Evolutionary conservation across 495 filamentous ascomycete species (phyloP).

Genomic region (Amniculicola lignicola): DNA sequence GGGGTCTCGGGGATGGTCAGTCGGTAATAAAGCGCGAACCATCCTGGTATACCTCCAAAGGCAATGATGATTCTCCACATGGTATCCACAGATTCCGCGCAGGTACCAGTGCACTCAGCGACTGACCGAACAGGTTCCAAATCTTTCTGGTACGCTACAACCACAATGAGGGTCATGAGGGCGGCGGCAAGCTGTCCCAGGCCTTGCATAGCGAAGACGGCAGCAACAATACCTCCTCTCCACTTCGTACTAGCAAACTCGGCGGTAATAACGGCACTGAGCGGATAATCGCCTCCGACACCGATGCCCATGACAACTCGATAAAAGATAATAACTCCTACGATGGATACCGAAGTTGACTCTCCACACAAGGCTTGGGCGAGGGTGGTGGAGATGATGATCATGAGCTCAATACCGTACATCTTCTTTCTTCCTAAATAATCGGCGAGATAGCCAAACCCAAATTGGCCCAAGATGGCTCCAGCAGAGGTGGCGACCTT

Average conservation of each 20-base stretch:
- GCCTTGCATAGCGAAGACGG: slow-evolving; percentile 82
- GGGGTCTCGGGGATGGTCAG: slow-evolving; percentile 83
- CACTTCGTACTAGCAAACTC: slow-evolving; percentile 82
- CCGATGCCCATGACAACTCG: slow-evolving; percentile 68
- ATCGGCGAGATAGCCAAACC: slow-evolving; percentile 79
- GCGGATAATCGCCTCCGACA: slow-evolving; percentile 82
- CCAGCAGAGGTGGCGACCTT: slow-evolving; percentile 83
- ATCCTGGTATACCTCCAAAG: slow-evolving; percentile 72
- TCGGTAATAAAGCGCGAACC: slow-evolving; percentile 76
- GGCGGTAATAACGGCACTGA: slow-evolving; percentile 81
- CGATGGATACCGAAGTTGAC: slow-evolving; percentile 65
- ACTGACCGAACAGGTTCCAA: slow-evolving; percentile 51
- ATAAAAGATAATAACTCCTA: slow-evolving; percentile 83
- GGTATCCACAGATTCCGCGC: slow-evolving; percentile 68
- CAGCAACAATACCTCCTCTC: slow-evolving; percentile 79
- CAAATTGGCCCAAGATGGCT: slow-evolving; percentile 78
- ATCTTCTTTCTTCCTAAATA: slow-evolving; percentile 73
- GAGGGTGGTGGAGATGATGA: slow-evolving; percentile 82
- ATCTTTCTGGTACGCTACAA: slow-evolving; percentile 64
- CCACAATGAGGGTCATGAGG: slow-evolving; percentile 68
- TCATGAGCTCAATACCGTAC: slow-evolving; percentile 83
- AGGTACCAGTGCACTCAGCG: slow-evolving; percentile 59
- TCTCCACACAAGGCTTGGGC: slow-evolving; percentile 67
- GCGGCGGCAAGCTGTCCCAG: slow-evolving; percentile 71
- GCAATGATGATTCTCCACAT: slow-evolving; percentile 81